A percentile compares a stretch with the other conserved stretches of the same genome.
Conservation (phyloP, 768 basidiomycete species). For the Suillus luteus region DNA sequence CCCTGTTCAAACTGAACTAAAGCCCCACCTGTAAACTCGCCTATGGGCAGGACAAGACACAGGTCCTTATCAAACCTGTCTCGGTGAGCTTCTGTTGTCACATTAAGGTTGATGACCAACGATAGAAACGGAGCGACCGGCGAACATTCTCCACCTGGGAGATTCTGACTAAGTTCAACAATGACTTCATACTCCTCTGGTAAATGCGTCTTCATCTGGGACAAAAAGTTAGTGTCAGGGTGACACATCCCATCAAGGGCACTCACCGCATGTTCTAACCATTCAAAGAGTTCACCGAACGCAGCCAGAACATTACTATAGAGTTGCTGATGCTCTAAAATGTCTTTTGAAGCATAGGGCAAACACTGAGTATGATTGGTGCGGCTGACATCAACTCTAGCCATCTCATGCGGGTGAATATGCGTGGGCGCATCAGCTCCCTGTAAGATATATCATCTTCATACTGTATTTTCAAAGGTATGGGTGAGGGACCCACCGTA, state of each 20-base stretch:
- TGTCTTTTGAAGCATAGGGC: background rate
- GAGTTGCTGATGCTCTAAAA: background rate
- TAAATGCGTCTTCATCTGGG: conserved; percentile 3
- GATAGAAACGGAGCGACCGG: background rate
- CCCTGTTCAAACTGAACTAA: conserved; percentile 13
- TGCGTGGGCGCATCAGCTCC: background rate
- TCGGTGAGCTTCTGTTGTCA: conserved; percentile 10
- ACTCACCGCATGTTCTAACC: background rate
- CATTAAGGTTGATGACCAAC: conserved; percentile 14
- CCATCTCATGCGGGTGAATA: background rate
- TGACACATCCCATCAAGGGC: too few species aligned
- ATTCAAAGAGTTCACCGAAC: background rate
- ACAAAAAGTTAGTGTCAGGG: too few species aligned
- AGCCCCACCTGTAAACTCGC: conserved; percentile 8
- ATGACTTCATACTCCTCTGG: conserved; percentile 10
- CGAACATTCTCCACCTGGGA: conserved; percentile 3
- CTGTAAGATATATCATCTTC: background rate
- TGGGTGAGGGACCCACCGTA: background rate
- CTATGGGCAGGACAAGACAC: background rate
- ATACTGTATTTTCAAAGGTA: background rate
- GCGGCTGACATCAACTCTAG: background rate
- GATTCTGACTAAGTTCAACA: background rate
- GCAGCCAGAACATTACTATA: background rate
- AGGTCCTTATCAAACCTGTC: conserved; percentile 6
- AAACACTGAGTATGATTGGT: background rate